Evolutionary conservation across 164 flowering plant genomes (phyloP).

Genomic region (Magnolia sinica): DNA sequence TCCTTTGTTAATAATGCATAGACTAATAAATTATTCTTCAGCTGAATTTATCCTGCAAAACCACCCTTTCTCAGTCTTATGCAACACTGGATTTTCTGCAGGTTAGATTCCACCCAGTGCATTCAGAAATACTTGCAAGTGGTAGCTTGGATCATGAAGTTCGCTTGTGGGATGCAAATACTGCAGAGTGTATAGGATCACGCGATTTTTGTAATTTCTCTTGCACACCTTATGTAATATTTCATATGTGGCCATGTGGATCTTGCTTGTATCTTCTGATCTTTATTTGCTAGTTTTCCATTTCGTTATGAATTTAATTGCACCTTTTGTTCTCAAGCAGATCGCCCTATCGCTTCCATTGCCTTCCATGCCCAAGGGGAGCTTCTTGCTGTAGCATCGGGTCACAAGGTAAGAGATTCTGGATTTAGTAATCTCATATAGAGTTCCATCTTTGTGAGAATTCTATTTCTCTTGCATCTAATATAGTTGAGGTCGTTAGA

Average conservation of each 20-base stretch:
- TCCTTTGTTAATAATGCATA: background rate
- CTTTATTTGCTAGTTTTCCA: background rate
- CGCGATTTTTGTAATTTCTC: constrained; percentile 73
- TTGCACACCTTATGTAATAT: background rate
- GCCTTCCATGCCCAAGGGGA: constrained; percentile 97
- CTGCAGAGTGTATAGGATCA: constrained; percentile 79
- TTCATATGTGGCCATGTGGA: background rate
- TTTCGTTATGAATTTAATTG: background rate
- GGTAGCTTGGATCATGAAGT: constrained; percentile 99
- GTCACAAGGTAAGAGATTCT: constrained; percentile 72
- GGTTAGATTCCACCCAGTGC: constrained; percentile 92
- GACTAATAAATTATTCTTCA: too few species aligned
- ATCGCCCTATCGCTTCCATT: constrained; percentile 94
- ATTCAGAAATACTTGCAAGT: constrained; percentile 82
- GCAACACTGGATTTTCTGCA: constrained; percentile 28
- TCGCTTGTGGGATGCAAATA: constrained; percentile 87
- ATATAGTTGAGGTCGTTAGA: constrained; percentile 1
- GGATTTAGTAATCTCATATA: background rate
- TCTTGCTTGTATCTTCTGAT: background rate
- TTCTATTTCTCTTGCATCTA: background rate
- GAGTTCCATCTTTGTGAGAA: background rate
- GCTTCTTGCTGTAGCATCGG: constrained; percentile 94
- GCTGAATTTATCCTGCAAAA: background rate
- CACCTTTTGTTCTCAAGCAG: constrained; percentile 32
- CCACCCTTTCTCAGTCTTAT: constrained; percentile 3